Evolutionary conservation across 2,329 filamentous ascomycete species (phyloP), one percentile per base, ranked within the genome.

Genomic region (Conoideocrella luteorostrata): DNA sequence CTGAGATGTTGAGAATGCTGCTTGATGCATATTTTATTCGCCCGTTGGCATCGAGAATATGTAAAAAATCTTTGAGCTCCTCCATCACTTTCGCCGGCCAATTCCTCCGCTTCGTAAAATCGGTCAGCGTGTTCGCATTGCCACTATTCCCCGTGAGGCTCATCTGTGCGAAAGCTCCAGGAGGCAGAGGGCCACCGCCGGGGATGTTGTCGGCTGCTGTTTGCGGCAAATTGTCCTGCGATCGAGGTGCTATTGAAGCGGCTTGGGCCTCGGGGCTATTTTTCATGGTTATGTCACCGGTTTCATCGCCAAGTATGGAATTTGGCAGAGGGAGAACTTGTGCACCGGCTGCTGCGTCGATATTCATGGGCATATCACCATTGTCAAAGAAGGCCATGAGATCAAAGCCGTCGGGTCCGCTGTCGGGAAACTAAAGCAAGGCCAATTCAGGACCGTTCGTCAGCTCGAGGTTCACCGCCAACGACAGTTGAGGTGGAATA

Each of bases 81-180:
- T 94, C 87, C 20, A 96, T 78, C 11, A 95, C 84, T 52, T 87
- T 84, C 60, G 90, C 86, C 13, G 88, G 85, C 91, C 91, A 96
- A 60, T 93, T 78, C 47, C 74, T 68, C 54, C 76, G 66, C 61
- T 79, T 79, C 35, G 75, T 79, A 48, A 79, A 79, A 57, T 79
- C 75, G 47, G 74, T 78, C 50, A 79, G 55, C 13, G 70, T 72
- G 55, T 61, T 74, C 43, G 26, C 28, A 24, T 36, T 38, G 39
- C 32, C 33, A 6, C 45, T 34, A 17, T 18, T 41, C 48, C 58
- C 60, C 20, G 62, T 56, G 20, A 62, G 47, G 48, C 54, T 54
- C 48, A 56, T 52, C 39, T 63, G 59, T 41, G 57, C 53, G 46
- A 68, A 66, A 41, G 60, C 58, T 24, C 63, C 59, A 18, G 65